These are phyloP conservation scores for Exophiala oligosperma DNA, from an alignment of 2,329 filamentous ascomycete species.

Conservation along the genomic window DNA sequence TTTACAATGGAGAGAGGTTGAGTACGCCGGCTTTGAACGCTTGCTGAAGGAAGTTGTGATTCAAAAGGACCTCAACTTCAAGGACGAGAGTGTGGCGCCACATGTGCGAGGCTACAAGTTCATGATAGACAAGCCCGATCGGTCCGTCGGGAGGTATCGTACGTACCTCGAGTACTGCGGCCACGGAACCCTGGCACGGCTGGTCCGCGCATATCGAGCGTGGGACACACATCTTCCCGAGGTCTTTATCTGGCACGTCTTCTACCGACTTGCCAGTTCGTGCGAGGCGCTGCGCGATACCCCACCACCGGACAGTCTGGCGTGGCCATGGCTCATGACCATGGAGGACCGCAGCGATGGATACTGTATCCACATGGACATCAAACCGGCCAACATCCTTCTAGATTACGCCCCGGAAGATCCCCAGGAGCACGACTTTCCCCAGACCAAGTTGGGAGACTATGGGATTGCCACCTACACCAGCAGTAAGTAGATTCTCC, in stretches of 20 bases:
- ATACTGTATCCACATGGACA: constrained; percentile 83
- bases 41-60: constrained; percentile 15
- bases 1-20: no score
- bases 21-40: background rate
- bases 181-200: constrained; percentile 13
- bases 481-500: no score
- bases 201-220: constrained; percentile 17
- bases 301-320: constrained; percentile 6
- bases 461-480: constrained; percentile 7
- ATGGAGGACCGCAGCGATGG: background rate
- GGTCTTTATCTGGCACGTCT: constrained; percentile 27
- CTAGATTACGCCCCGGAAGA: constrained; percentile 43
- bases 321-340: background rate
- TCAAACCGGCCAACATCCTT: constrained; percentile 96
- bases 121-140: background rate
- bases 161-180: constrained; percentile 25
- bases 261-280: constrained; percentile 18
- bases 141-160: constrained; percentile 6
- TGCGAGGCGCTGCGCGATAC: constrained; percentile 12
- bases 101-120: constrained; percentile 21
- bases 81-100: constrained; percentile 9
- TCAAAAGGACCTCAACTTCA: constrained; percentile 14
- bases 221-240: constrained; percentile 25
- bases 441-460: constrained; percentile 7
- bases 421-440: constrained; percentile 10